Percentiles rank a stretch among this genome's conserved stretches.
These are phyloP conservation scores for Colletotrichum brevisporum DNA, from an alignment of 2,329 filamentous ascomycete genomes.

Conservation along the genomic window DNA sequence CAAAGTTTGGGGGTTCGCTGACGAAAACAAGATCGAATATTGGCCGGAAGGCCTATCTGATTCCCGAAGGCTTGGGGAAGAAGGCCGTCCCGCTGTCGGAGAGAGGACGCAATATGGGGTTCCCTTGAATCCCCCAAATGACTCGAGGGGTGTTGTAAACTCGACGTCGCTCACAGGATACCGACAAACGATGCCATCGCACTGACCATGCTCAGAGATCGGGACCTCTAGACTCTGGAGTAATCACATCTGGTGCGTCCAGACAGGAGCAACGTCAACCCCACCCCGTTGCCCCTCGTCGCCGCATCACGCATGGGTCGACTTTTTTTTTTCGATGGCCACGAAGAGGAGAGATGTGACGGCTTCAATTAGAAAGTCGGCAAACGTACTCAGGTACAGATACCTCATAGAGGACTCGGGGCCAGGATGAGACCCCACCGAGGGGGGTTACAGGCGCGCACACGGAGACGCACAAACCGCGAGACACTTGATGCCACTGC, in stretches of 20 bases:
- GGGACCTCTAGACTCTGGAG: slow-evolving; percentile 18
- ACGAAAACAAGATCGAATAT: slow-evolving; percentile 36
- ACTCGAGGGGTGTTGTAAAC: slow-evolving; percentile 38
- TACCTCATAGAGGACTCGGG: slow-evolving; percentile 22
- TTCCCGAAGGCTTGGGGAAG: slow-evolving; percentile 37
- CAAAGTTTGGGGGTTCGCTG: slow-evolving; percentile 30
- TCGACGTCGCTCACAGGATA: slow-evolving; percentile 35
- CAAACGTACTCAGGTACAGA: slow-evolving; percentile 29
- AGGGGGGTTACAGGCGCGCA: slow-evolving; percentile 31
- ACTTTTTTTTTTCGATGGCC: slow-evolving; percentile 19
- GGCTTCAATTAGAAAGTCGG: slow-evolving; percentile 8
- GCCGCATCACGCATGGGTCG: slow-evolving; percentile 33
- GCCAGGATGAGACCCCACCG: slow-evolving; percentile 22
- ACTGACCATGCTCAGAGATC: slow-evolving; percentile 26
- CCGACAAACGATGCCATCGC: slow-evolving; percentile 34
- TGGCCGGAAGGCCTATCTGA: slow-evolving; percentile 33
- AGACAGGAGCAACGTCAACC: slow-evolving; percentile 23
- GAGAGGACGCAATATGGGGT: slow-evolving; percentile 27
- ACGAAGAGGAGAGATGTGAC: slow-evolving; percentile 27
- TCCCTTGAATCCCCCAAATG: slow-evolving; percentile 33
- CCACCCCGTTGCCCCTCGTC: slow-evolving; percentile 36
- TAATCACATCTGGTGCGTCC: background rate
- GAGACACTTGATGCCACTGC: slow-evolving; percentile 20
- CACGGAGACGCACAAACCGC: slow-evolving; percentile 32
- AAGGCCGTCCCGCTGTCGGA: slow-evolving; percentile 34